Conservation (phyloP, 371 early-diverging fungal genomes). For the Mortierella sp. region DNA sequence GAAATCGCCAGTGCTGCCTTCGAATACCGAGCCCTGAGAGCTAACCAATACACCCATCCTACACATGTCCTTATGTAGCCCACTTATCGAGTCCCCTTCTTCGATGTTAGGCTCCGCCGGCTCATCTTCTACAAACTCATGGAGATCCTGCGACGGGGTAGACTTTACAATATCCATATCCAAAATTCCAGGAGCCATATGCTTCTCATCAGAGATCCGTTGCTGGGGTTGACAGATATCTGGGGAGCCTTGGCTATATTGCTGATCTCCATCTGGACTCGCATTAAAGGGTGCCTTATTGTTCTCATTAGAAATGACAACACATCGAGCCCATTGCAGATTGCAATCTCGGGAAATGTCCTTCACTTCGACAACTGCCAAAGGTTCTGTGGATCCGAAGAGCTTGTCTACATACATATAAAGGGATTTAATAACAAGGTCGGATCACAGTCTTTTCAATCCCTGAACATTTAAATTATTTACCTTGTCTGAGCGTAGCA, state of each 20-base stretch:
- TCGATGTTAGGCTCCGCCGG: background rate
- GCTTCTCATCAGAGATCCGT: background rate
- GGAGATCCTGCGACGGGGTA: conserved; percentile 7
- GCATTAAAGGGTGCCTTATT: conserved; percentile 32
- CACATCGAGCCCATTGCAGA: conserved; percentile 42
- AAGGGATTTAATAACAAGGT: too few species aligned
- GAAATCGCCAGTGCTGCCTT: conserved; percentile 7
- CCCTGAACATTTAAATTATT: background rate
- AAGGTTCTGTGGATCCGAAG: conserved; percentile 40
- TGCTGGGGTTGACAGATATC: background rate
- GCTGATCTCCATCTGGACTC: background rate
- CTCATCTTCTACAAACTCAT: background rate
- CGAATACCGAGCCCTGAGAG: conserved; percentile 18
- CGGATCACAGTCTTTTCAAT: too few species aligned
- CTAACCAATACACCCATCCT: conserved; percentile 20
- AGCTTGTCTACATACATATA: conserved; percentile 10
- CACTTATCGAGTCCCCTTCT: conserved; percentile 36
- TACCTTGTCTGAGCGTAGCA: conserved; percentile 34
- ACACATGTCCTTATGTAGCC: conserved; percentile 20
- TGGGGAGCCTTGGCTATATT: too few species aligned
- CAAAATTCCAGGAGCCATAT: background rate
- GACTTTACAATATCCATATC: conserved; percentile 7
- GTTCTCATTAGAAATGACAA: conserved; percentile 11
- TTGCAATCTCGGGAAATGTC: conserved; percentile 10
- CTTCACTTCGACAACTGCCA: conserved; percentile 22